phyloP scores from a whole-genome alignment of 2,329 filamentous ascomycete species.

The Penicillium griseofulvum region DNA sequence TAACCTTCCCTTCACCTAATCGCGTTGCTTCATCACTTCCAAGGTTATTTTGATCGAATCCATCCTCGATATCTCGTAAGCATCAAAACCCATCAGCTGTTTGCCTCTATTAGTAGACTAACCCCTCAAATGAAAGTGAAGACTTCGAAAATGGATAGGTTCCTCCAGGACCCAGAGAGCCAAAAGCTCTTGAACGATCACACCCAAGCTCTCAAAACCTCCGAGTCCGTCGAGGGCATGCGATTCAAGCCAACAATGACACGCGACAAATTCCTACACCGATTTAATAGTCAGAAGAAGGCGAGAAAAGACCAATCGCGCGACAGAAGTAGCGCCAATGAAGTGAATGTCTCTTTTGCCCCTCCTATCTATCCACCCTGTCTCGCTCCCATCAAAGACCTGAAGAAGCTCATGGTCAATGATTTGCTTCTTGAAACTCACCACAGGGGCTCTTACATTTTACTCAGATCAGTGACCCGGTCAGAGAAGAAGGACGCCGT shows the following conservation, averaged over 20 bases:
- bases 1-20: neutral
- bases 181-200: neutral
- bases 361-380: slow-evolving; percentile 9
- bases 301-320: neutral
- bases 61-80: neutral
- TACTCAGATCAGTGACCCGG: slow-evolving; percentile 31
- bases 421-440: slow-evolving; percentile 39
- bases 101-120: neutral
- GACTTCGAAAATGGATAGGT: neutral
- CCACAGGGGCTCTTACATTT: slow-evolving; percentile 37
- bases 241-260: neutral
- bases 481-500: slow-evolving; percentile 27
- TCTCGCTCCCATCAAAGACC: slow-evolving; percentile 3
- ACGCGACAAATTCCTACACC: neutral
- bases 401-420: slow-evolving; percentile 30
- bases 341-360: neutral
- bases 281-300: neutral
- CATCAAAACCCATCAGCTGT: neutral
- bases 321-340: neutral
- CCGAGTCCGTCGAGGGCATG: neutral
- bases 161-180: neutral
- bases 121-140: neutral
- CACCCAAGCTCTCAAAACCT: neutral
- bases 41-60: neutral
- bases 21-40: neutral